Evolutionary conservation across 2,329 filamentous ascomycete species (phyloP), one percentile per base, ranked within the genome.

Genomic region (Trichoderma citrinoviride): DNA sequence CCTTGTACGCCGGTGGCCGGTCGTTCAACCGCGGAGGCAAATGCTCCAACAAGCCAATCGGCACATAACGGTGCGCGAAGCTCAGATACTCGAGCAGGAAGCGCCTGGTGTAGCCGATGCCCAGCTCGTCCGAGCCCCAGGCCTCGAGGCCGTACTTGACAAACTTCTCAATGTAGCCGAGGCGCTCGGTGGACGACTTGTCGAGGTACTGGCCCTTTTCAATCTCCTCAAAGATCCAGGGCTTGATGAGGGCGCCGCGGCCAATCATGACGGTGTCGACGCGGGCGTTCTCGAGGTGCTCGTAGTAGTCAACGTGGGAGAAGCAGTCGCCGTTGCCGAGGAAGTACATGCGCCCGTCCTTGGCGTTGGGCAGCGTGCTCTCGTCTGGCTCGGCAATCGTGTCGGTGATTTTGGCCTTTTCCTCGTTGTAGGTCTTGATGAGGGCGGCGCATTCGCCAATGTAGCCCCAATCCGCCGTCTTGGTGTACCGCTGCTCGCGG

Each of bases 211-310:
- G 95, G 5, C 91, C 90, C 68, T 88, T 85, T 70, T 91, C 87
- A 63, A 99, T 98, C 78, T 99, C 95, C 77, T 99, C 95, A 74
- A 98, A 99, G 68, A 99, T 83, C 95, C 95, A 99, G 0, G 95
- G 95, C 80, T 99, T 99, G 79, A 98, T 92, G 65, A 99, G 85
- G 10, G 95, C 95, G 64, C 95, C 95, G 67, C 95, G 91, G n/a
- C 89, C 95, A 67, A 98, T 87, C 95, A 99, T 98, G 74, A 97
- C 91, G n/a, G 88, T 88, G 79, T 98, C 94, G 52, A 98, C 93
- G 53, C 87, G 86, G 41, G 91, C 85, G 66, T 94, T 85, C 54
- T 89, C 83, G 44, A 98, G 82, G 72, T 95, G 88, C 65, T 88
- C 81, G 68, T 87, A 87, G 80, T 98, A 98, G 75, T 98, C 93